These are phyloP conservation scores for Claviceps citrina DNA, from an alignment of 2,329 filamentous ascomycete genomes.

Conservation along the genomic window DNA sequence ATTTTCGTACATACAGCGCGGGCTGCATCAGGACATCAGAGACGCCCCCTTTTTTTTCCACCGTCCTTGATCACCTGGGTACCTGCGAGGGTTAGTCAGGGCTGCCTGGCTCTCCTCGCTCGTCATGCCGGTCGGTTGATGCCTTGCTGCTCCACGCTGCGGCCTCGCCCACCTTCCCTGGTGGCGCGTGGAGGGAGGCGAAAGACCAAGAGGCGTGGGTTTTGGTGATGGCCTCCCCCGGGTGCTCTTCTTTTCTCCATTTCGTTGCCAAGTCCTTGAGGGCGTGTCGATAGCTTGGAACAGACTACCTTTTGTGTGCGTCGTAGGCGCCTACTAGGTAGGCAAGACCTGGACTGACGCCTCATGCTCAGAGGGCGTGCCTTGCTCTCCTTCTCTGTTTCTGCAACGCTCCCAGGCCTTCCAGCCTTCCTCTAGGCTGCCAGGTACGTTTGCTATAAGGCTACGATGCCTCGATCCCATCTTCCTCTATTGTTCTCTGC, in stretches of 20 bases:
- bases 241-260: neutral
- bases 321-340: too few species aligned
- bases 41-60: constrained; percentile 7
- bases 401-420: neutral
- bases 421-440: constrained; percentile 3
- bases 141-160: neutral
- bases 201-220: neutral
- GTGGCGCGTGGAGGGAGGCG: neutral
- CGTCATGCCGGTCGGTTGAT: neutral
- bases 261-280: neutral
- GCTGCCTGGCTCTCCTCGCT: too few species aligned
- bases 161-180: neutral
- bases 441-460: constrained; percentile 31
- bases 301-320: too few species aligned
- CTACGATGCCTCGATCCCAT: constrained; percentile 31
- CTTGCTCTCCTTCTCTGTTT: neutral
- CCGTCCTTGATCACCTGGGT: constrained; percentile 11
- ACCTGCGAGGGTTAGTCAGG: constrained; percentile 10
- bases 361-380: neutral
- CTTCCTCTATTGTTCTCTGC: constrained; percentile 14
- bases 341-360: neutral
- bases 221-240: neutral
- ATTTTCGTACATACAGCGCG: constrained; percentile 7
- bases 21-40: constrained; percentile 15
- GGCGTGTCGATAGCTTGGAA: constrained; percentile 6